Evolutionary conservation across 768 basidiomycete species (phyloP).

Genomic region (Panellus pusillus): DNA sequence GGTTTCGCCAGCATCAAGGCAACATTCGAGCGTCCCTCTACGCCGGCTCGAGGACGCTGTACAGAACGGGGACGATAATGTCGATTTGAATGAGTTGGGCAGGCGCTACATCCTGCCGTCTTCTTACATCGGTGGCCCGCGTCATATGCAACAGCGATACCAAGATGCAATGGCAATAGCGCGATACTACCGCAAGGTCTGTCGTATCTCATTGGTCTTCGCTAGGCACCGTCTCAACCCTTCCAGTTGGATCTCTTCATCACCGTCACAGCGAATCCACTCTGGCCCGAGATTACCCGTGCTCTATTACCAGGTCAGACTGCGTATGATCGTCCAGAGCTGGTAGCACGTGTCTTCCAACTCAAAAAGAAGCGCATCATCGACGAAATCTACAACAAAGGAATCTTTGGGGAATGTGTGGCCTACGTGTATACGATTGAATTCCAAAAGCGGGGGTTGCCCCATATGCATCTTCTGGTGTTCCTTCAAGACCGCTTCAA

Average conservation of each 20-base stretch:
- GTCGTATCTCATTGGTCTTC: too few species aligned
- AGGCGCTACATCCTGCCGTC: background rate
- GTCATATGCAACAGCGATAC: background rate
- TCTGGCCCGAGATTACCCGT: constrained; percentile 36
- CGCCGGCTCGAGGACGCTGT: background rate
- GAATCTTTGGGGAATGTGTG: background rate
- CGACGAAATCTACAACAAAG: constrained; percentile 6
- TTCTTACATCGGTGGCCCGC: background rate
- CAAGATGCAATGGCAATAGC: background rate
- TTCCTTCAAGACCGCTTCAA: constrained; percentile 26
- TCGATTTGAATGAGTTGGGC: background rate
- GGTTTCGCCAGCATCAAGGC: too few species aligned
- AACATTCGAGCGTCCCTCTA: background rate
- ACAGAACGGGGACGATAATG: background rate
- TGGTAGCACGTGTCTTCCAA: constrained; percentile 29
- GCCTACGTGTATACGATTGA: constrained; percentile 41
- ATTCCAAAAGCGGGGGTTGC: constrained; percentile 46
- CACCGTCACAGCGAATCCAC: constrained; percentile 28
- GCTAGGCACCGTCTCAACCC: too few species aligned
- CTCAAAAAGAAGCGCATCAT: constrained; percentile 8
- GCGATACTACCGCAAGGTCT: background rate
- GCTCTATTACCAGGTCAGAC: constrained; percentile 23
- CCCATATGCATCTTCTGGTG: constrained; percentile 44
- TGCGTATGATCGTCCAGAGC: constrained; percentile 18
- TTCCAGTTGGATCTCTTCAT: background rate